Base-by-base conservation (phyloP, 2,329 filamentous ascomycete species). In the Canariomyces notabilis region DNA sequence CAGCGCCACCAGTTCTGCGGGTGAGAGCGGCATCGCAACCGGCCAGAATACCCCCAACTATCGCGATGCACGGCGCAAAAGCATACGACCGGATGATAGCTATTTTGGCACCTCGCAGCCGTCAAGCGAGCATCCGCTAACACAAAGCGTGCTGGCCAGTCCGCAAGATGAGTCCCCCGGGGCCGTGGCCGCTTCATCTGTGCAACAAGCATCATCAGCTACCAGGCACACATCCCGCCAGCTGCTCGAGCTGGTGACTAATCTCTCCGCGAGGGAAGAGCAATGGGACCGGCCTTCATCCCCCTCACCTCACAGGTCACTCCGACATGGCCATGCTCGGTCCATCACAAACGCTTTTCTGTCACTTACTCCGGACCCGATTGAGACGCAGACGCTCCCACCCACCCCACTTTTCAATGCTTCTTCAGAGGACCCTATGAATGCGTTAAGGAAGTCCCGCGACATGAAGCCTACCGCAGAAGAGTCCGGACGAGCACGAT, bases 71-170 rank as follows among this genome's bases (percentile, higher is more conserved):
- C 61, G 77, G 63, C 65, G 83, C 67, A 62, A 71, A 67, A 71
- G 75, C 63, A 54, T 82, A 56, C 63, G 78, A 59, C 54, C 74
- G 58, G 67, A 81, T 66, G 64, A 79, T 66, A 77, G 76, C 56
- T 79, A 81, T 50, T 61, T 69, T 19, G 68, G 64, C 39, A 56
- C 68, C 18, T 36, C 49, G 5, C 59, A 57, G 56, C 68, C 73
- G 56, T 73, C 76, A 42, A 66, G 68, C 39, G 84, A 88, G 43
- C 87, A 91, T 62, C 86, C 87, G 16, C 67, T 91, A 34, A 80
- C 86, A 15, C 83, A 87, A 56, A 90, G 85, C 61, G 76, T 87
- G 39, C 82, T 79, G 29, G 85, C 79, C 15, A 87, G 82, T 59
- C 86, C 85, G 1, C 79, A 83, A 38, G 65, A 70, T 12, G 66